These are phyloP conservation scores for Cyclanthera cordifolia DNA, from an alignment of 306 rosid species.

Conservation along the genomic window DNA sequence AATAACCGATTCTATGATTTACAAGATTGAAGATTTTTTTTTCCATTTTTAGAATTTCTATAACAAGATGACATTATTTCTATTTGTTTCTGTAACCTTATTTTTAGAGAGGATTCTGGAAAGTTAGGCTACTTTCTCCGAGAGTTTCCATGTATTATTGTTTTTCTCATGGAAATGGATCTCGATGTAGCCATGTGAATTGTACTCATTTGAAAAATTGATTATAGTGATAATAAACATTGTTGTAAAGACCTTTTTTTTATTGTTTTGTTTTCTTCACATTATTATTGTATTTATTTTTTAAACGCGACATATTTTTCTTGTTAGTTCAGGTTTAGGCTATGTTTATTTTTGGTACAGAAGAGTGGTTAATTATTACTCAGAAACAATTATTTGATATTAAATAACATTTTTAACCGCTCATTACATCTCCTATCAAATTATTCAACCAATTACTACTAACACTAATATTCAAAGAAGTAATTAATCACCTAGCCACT, in stretches of 20 bases:
- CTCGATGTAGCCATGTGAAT: slow-evolving; percentile 2
- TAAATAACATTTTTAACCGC: no score
- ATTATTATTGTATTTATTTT: background rate
- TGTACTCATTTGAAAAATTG: background rate
- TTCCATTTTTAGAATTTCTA: background rate
- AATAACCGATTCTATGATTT: background rate
- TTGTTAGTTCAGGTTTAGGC: no score
- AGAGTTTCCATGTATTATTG: slow-evolving; percentile 2
- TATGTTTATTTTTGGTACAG: no score
- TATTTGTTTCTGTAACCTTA: background rate
- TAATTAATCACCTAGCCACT: no score
- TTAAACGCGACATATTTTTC: no score
- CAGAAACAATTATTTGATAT: no score
- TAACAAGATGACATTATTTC: slow-evolving; percentile 2
- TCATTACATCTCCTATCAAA: no score
- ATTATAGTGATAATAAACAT: background rate
- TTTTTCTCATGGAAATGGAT: slow-evolving; percentile 3
- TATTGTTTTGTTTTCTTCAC: background rate
- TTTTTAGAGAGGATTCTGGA: slow-evolving; percentile 1
- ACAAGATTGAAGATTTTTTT: background rate
- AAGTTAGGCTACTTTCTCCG: background rate
- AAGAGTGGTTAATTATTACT: no score
- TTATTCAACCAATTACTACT: no score
- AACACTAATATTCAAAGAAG: no score
- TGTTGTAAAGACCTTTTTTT: slow-evolving; percentile 1